Evolutionary conservation across 2,329 filamentous ascomycete species (phyloP).

Genomic region (Pezicula neosporulosa): DNA sequence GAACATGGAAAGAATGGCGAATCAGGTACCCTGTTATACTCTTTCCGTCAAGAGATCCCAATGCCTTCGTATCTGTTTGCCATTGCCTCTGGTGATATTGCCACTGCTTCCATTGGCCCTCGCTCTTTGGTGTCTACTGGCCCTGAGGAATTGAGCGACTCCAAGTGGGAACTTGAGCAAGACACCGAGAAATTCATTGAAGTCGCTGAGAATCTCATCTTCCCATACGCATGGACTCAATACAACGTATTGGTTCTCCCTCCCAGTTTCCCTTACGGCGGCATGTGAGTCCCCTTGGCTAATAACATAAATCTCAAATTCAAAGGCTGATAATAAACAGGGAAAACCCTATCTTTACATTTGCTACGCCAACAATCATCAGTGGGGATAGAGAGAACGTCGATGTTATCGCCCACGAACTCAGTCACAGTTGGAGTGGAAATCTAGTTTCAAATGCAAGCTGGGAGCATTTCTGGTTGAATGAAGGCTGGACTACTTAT

Average conservation of each 20-base stretch:
- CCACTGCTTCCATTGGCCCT: conserved; percentile 79
- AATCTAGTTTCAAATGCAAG: conserved; percentile 77
- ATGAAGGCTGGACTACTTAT: conserved; percentile 90
- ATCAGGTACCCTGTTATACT: conserved; percentile 60
- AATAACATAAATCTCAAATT: neutral
- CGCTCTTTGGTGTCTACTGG: conserved; percentile 82
- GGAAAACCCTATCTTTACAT: conserved; percentile 94
- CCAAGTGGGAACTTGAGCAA: conserved; percentile 86
- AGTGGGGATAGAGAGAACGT: conserved; percentile 88
- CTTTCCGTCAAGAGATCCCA: conserved; percentile 85
- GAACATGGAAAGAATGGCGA: conserved; percentile 49
- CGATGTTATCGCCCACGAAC: conserved; percentile 90
- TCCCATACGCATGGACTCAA: conserved; percentile 88
- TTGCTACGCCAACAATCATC: conserved; percentile 91
- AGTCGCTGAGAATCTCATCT: conserved; percentile 76
- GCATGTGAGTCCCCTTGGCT: conserved; percentile 26
- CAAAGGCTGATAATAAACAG: conserved; percentile 44
- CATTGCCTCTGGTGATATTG: conserved; percentile 83
- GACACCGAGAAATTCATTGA: conserved; percentile 93
- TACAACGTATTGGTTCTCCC: conserved; percentile 93
- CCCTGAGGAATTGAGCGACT: conserved; percentile 78
- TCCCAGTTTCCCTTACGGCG: conserved; percentile 85
- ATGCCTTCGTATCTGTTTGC: conserved; percentile 95
- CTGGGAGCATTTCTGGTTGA: conserved; percentile 78
- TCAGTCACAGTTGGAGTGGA: conserved; percentile 79